A percentile compares a stretch with the other conserved stretches of the same genome.
Evolutionary conservation across 441 rosid species (phyloP).

Genomic region (Corymbia citriodora): DNA sequence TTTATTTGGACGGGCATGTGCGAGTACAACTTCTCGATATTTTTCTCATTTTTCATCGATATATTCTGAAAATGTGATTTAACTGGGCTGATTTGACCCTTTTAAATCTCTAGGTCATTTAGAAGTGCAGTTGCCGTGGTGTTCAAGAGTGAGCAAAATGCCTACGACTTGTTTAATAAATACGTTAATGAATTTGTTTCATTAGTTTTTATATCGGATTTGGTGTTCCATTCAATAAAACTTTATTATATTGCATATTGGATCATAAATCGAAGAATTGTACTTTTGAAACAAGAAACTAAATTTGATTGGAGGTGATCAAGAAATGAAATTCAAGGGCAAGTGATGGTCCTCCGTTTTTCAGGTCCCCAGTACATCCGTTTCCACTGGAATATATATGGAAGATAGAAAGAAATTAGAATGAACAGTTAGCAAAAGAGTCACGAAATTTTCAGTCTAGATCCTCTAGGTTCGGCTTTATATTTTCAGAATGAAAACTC

Average conservation of each 20-base stretch:
- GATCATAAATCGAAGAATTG: neutral
- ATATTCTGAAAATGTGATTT: neutral
- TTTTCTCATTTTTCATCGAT: neutral
- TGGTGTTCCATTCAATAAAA: neutral
- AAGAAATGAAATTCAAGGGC: too few relatives aligned
- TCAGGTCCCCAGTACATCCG: too few relatives aligned
- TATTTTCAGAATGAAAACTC: neutral
- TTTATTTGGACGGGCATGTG: too few relatives aligned
- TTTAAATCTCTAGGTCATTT: neutral
- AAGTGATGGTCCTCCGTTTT: too few relatives aligned
- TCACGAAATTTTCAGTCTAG: neutral
- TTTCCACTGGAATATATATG: too few relatives aligned
- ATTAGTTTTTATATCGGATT: neutral
- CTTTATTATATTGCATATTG: neutral
- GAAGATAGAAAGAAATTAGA: too few relatives aligned
- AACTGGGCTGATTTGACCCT: neutral
- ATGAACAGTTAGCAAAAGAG: neutral
- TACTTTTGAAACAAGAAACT: too few relatives aligned
- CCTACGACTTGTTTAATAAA: fast-evolving
- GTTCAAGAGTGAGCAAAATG: neutral
- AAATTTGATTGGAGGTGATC: neutral
- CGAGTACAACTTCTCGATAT: too few relatives aligned
- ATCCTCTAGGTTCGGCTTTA: neutral
- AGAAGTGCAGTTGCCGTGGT: neutral
- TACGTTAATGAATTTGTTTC: too few relatives aligned